Conservation (phyloP, 257 asterid species). For the Ophiorrhiza pumila region DNA sequence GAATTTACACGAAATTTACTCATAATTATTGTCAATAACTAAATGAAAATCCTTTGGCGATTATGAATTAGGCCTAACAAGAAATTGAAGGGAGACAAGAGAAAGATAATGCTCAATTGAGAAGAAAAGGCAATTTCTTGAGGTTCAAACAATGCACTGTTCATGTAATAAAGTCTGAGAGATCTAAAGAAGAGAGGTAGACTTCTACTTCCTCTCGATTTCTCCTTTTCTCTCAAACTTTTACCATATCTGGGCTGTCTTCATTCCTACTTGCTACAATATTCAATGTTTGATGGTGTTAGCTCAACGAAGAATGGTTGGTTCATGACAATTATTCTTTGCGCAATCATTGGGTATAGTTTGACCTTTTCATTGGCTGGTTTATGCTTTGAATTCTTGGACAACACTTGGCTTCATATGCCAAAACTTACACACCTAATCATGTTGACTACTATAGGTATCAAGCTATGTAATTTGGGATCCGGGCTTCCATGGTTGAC, state of each 20-base stretch:
- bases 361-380: conserved; percentile 15
- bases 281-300: conserved; percentile 26
- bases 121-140: conserved; percentile 24
- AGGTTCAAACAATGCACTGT: conserved; percentile 5
- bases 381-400: too few relatives aligned
- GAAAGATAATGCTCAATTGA: conserved; percentile 10
- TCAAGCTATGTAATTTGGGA: too few relatives aligned
- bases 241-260: conserved; percentile 11
- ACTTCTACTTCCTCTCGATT: conserved; percentile 33
- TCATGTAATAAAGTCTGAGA: conserved; percentile 26
- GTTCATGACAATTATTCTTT: conserved; percentile 15
- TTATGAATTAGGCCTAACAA: conserved; percentile 11
- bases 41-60: background rate
- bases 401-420: too few relatives aligned
- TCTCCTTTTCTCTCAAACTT: conserved; percentile 18
- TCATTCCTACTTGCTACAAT: conserved; percentile 13
- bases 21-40: conserved; percentile 26
- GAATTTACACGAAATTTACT: conserved; percentile 39
- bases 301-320: conserved; percentile 30
- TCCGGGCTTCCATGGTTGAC: too few relatives aligned
- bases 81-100: conserved; percentile 17
- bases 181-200: conserved; percentile 52
- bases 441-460: too few relatives aligned
- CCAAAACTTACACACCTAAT: too few relatives aligned
- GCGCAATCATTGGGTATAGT: conserved; percentile 29